Evolutionary conservation across 2,329 filamentous ascomycete genomes (phyloP), one percentile per base, ranked within the genome.

Genomic region (Diaporthe eres): DNA sequence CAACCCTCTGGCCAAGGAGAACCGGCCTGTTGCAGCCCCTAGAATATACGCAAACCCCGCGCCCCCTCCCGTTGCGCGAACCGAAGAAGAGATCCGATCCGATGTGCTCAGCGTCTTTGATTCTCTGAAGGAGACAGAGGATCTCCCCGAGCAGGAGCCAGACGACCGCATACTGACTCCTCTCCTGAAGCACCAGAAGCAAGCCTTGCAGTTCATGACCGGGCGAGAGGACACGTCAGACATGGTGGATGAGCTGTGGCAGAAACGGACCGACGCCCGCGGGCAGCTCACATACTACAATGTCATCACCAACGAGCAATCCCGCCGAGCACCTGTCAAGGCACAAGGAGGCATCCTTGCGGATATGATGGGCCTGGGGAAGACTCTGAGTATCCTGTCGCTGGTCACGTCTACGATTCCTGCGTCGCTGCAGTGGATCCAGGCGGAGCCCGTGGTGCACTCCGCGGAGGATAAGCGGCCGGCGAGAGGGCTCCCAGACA

Each of bases 21-120:
- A 84, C 70, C 85, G 86, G 72, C 60, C 70, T 15, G 25, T 42
- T 17, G 22, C 55, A 47, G 61, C 47, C 17, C 63, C 70, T 15
- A 72, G 65, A 22, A 63, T 63, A 19, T 77, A 75, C 65, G 85
- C 86, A 15, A 85, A 84, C 12, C 82, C 84, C 3, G 74, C 79
- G 10, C 73, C 80, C 49, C 80, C 83, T 7, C 77, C 84, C 3
- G 83, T 84, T 51, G 84, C 82, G 65, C 90, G 95, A 44, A 96
- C 94, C 0, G 92, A 93, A 0, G 96, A 98, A 80, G 95, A 98
- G 84, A 93, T 98, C 76, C 93, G 94, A 13, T 92, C 92, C 77
- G 95, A 98, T 75, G 94, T 98, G 31, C 90, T 95, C 83, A 92
- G 92, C 57, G 94, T 98, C 82, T 98, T 99, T 80, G 95, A 98